Evolutionary conservation across 108 stramenopile genomes (phyloP).

Genomic region (Hondaea fermentalgiana): DNA sequence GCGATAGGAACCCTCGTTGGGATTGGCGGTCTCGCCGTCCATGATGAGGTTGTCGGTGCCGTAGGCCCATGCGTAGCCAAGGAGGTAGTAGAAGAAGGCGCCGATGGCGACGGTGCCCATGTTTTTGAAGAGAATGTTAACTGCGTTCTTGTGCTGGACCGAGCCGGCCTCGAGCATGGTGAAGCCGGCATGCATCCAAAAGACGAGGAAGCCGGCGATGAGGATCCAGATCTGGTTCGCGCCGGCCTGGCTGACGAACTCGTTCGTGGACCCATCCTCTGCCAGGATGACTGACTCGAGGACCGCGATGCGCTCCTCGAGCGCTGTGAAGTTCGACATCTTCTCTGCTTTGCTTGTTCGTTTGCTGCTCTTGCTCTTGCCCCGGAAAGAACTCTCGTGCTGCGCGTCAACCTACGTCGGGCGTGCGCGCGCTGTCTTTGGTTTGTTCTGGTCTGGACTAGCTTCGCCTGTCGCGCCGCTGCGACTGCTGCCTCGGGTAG

Average conservation of each 20-base stretch:
- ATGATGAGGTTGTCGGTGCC: neutral
- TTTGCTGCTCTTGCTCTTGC: neutral
- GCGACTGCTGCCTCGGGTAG: too few species aligned
- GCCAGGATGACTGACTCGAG: neutral
- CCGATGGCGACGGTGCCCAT: slow-evolving; percentile 25
- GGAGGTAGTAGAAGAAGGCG: slow-evolving; percentile 23
- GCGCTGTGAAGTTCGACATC: neutral
- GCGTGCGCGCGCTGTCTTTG: neutral
- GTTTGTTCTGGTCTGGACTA: too few species aligned
- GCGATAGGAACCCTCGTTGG: neutral
- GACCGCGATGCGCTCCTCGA: neutral
- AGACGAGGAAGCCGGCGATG: slow-evolving; percentile 42
- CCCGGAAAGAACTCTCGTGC: neutral
- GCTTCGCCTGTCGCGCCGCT: too few species aligned
- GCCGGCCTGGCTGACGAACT: neutral
- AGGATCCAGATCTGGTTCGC: slow-evolving; percentile 27
- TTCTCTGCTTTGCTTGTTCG: neutral
- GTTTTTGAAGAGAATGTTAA: slow-evolving; percentile 48
- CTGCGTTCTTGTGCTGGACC: slow-evolving; percentile 48
- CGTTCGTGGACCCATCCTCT: neutral
- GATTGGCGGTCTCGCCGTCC: neutral
- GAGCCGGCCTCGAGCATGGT: slow-evolving; percentile 66
- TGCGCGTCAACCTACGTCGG: neutral
- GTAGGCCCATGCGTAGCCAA: slow-evolving; percentile 25
- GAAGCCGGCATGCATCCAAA: slow-evolving; percentile 67